Evolutionary conservation across 768 basidiomycete species (phyloP).

Genomic region (Russula compacta): DNA sequence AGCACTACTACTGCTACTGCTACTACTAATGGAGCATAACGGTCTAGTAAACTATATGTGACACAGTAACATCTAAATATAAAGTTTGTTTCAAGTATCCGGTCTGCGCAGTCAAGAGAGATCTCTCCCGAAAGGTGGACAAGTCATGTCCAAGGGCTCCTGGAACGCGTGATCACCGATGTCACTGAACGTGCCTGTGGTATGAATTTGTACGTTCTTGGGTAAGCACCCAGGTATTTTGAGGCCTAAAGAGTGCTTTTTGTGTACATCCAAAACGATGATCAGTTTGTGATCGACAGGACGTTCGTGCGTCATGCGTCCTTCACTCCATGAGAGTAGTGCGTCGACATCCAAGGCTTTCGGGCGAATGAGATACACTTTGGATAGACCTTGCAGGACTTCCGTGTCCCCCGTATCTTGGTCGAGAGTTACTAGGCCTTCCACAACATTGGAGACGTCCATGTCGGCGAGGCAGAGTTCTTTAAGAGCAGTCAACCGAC

Average conservation of each 20-base stretch:
- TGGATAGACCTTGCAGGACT: neutral
- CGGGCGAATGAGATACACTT: conserved; percentile 10
- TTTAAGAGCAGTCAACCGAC: conserved; percentile 3
- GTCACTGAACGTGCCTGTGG: neutral
- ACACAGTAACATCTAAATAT: neutral
- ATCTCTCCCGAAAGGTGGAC: conserved; percentile 18
- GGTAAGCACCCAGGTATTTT: neutral
- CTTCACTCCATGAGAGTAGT: conserved; percentile 5
- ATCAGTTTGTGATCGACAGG: neutral
- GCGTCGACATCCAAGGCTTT: conserved; percentile 9
- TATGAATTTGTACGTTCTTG: conserved; percentile 8
- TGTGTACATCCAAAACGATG: conserved; percentile 4
- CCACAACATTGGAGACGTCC: conserved; percentile 10
- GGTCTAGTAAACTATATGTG: neutral
- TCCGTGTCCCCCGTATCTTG: neutral
- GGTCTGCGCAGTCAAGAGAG: neutral
- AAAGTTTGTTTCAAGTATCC: neutral
- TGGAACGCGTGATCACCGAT: conserved; percentile 1
- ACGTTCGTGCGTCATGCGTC: neutral
- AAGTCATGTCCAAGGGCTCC: conserved; percentile 18
- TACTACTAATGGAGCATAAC: conserved; percentile 1
- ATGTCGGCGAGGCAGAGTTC: conserved; percentile 11
- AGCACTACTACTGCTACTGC: too few relatives aligned
- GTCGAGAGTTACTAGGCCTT: neutral
- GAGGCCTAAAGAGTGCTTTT: neutral